These are phyloP conservation scores for Juncus inflexus DNA, from an alignment of 176 grass and related monocot species.

Conservation along the genomic window DNA sequence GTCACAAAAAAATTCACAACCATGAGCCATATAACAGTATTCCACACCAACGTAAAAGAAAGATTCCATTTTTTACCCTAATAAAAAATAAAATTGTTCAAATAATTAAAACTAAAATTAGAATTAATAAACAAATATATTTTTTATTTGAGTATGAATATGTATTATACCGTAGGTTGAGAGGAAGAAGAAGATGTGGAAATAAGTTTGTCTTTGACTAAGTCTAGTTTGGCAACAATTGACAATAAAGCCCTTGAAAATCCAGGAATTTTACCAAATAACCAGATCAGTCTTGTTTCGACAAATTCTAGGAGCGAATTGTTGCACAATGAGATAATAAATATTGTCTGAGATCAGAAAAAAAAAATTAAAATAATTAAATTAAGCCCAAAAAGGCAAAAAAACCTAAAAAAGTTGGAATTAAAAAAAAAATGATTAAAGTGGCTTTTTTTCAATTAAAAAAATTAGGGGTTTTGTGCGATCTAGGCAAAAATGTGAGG, in stretches of 20 bases:
- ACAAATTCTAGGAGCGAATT: slow-evolving; percentile 90
- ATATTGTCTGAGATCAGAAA: slow-evolving; percentile 42
- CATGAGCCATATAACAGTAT: slow-evolving; percentile 72
- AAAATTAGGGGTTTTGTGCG: too few relatives aligned
- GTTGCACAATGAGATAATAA: slow-evolving; percentile 90
- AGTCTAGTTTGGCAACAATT: slow-evolving; percentile 70
- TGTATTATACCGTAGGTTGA: slow-evolving; percentile 39
- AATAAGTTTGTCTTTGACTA: slow-evolving; percentile 72
- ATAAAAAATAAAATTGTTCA: neutral
- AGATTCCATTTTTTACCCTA: slow-evolving; percentile 79
- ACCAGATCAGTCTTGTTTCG: slow-evolving; percentile 77
- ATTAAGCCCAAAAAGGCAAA: too few relatives aligned
- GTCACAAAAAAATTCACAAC: slow-evolving; percentile 80
- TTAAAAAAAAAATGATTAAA: neutral
- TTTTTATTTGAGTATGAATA: neutral
- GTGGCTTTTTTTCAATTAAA: too few relatives aligned
- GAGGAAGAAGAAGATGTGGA: slow-evolving; percentile 36
- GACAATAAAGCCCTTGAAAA: slow-evolving; percentile 64
- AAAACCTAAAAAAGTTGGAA: neutral
- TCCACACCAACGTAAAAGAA: slow-evolving; percentile 85
- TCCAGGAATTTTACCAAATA: slow-evolving; percentile 64
- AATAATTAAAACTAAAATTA: slow-evolving; percentile 11
- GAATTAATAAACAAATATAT: neutral
- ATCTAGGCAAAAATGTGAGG: neutral
- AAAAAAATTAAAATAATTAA: slow-evolving; percentile 19